A percentile compares a stretch with the other conserved stretches of the same genome.
These are phyloP conservation scores for Tetrapisispora arboricola DNA, from an alignment of 805 yeast genomes.

Conservation along the genomic window DNA sequence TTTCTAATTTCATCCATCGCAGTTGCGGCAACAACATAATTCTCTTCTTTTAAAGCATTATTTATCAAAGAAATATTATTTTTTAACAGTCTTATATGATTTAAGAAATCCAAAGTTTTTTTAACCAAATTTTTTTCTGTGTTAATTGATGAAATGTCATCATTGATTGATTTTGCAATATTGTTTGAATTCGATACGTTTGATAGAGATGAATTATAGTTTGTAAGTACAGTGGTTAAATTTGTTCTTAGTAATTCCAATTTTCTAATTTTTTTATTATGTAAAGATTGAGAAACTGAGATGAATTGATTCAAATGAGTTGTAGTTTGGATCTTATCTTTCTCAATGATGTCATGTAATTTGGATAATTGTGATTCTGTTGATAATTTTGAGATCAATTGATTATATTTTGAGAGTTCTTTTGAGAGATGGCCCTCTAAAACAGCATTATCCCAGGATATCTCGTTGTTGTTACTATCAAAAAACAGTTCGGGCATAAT, in stretches of 20 bases:
- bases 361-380: constrained; percentile 24
- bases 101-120: constrained; percentile 53
- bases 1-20: constrained; percentile 45
- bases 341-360: constrained; percentile 13
- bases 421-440: constrained; percentile 20
- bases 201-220: constrained; percentile 45
- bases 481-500: neutral
- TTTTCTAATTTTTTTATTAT: constrained; percentile 28
- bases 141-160: constrained; percentile 59
- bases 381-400: constrained; percentile 20
- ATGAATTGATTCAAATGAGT: constrained; percentile 13
- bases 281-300: constrained; percentile 14
- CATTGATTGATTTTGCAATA: constrained; percentile 57
- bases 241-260: constrained; percentile 54
- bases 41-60: constrained; percentile 51
- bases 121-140: constrained; percentile 56
- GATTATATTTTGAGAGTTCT: constrained; percentile 21
- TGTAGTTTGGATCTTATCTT: constrained; percentile 13
- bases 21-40: constrained; percentile 72
- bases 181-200: constrained; percentile 52
- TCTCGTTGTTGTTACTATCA: neutral
- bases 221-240: constrained; percentile 47
- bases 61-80: constrained; percentile 53
- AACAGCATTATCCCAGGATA: constrained; percentile 2
- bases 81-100: constrained; percentile 55